A percentile compares a stretch with the other conserved stretches of the same genome.
Evolutionary conservation across 106 monocot genomes (phyloP).

Genomic region (Cymbidium sinense): DNA sequence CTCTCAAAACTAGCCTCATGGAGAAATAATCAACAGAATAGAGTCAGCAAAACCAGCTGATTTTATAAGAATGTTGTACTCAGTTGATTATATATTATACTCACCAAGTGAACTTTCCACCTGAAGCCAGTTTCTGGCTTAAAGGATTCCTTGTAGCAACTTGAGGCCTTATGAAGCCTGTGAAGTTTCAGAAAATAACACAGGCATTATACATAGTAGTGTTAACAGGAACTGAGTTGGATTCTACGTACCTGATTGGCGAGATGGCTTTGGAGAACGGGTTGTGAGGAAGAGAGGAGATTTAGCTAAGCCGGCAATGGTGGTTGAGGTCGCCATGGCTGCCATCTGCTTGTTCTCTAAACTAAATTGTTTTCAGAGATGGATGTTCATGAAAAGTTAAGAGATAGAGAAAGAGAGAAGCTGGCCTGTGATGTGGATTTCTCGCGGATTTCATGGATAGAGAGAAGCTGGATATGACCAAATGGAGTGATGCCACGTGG

Average conservation of each 20-base stretch:
- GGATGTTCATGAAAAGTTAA: not conserved
- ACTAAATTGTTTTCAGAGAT: not conserved
- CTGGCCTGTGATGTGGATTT: conserved; percentile 28
- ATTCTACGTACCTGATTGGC: conserved; percentile 25
- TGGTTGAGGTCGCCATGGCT: conserved; percentile 50
- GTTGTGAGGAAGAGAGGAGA: conserved; percentile 21
- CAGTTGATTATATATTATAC: not conserved
- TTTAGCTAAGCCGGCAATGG: conserved; percentile 34
- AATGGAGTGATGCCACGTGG: conserved; percentile 29
- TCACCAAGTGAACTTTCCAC: conserved; percentile 76
- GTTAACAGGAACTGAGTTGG: not conserved
- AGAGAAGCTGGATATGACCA: not conserved
- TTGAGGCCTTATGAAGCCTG: conserved; percentile 53
- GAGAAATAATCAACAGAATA: not conserved
- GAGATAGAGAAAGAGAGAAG: not conserved
- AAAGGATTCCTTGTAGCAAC: conserved; percentile 49
- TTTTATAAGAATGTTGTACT: not conserved
- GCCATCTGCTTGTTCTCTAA: conserved; percentile 7
- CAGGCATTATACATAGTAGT: not conserved
- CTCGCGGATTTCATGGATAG: conserved; percentile 35
- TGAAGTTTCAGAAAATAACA: not conserved
- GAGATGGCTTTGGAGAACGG: conserved; percentile 20
- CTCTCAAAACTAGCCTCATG: conserved; percentile 53
- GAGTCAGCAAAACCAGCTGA: no score
- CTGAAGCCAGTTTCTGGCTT: conserved; percentile 28